Evolutionary conservation across 352 stramenopile genomes (phyloP).

Genomic region (Globisporangium middletonii): DNA sequence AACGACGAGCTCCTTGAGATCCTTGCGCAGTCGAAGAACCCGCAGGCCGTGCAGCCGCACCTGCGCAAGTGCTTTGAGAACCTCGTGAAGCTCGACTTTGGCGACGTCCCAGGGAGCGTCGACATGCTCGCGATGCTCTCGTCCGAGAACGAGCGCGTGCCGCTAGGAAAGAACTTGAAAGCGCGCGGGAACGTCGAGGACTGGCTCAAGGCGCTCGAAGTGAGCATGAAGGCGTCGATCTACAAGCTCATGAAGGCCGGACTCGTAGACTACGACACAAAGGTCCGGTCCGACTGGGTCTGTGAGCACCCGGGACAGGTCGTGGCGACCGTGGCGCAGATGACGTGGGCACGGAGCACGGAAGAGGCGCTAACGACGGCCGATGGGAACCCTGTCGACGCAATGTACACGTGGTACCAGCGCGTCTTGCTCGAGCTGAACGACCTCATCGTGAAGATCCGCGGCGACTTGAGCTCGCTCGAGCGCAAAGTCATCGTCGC

Average conservation of each 20-base stretch:
- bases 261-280: slow-evolving; percentile 88
- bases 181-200: slow-evolving; percentile 85
- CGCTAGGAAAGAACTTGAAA: slow-evolving; percentile 91
- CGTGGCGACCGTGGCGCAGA: slow-evolving; percentile 90
- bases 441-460: slow-evolving; percentile 91
- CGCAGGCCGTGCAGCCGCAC: slow-evolving; percentile 91
- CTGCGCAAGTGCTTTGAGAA: slow-evolving; percentile 94
- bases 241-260: slow-evolving; percentile 91
- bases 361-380: slow-evolving; percentile 66
- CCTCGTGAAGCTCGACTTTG: slow-evolving; percentile 76
- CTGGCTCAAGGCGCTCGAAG: slow-evolving; percentile 85
- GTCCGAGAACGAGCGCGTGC: slow-evolving; percentile 84
- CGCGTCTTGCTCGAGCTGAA: slow-evolving; percentile 83
- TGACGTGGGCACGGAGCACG: slow-evolving; percentile 89
- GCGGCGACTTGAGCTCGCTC: slow-evolving; percentile 81
- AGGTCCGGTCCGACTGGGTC: slow-evolving; percentile 80
- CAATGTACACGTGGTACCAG: slow-evolving; percentile 67
- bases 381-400: slow-evolving; percentile 23
- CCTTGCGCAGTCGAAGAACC: slow-evolving; percentile 92
- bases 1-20: slow-evolving; percentile 95
- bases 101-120: slow-evolving; percentile 69
- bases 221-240: slow-evolving; percentile 90
- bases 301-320: slow-evolving; percentile 90
- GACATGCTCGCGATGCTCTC: slow-evolving; percentile 94
- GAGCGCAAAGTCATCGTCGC: slow-evolving; percentile 92